Percentiles rank a stretch among this genome's conserved stretches.
These are phyloP conservation scores for Fusarium clavum DNA, from an alignment of 2,329 filamentous ascomycete species.

Conservation along the genomic window DNA sequence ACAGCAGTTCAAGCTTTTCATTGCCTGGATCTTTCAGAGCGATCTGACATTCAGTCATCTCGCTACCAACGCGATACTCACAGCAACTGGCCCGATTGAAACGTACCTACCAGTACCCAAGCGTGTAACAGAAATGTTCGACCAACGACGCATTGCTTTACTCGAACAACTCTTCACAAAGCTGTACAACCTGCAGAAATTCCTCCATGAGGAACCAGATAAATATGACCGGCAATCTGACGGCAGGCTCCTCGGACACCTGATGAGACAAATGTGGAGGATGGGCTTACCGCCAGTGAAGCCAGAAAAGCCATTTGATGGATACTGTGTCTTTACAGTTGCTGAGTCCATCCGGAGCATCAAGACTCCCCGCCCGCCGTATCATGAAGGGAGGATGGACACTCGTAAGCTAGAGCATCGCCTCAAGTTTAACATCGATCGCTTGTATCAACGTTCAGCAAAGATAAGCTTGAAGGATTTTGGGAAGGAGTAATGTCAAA, in stretches of 20 bases:
- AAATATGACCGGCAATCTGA: not conserved
- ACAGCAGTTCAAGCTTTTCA: not conserved
- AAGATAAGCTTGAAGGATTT: too few relatives aligned
- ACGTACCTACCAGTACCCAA: not conserved
- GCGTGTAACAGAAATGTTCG: not conserved
- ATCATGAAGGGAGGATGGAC: not conserved
- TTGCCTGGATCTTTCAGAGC: not conserved
- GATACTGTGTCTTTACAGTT: not conserved
- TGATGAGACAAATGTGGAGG: not conserved
- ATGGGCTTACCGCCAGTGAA: rapidly evolving
- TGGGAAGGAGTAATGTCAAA: too few relatives aligned
- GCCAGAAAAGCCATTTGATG: not conserved
- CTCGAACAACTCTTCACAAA: not conserved
- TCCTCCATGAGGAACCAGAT: not conserved
- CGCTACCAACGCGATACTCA: not conserved
- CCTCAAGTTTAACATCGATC: too few relatives aligned
- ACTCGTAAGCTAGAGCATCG: too few relatives aligned
- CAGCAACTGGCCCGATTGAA: not conserved
- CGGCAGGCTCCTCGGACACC: not conserved
- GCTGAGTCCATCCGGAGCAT: not conserved
- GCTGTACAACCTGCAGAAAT: not conserved
- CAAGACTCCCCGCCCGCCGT: rapidly evolving
- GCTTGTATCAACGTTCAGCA: too few relatives aligned
- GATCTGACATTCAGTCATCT: rapidly evolving
- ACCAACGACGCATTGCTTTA: not conserved